Base-by-base conservation (phyloP, 345 rosid species). In the Melaleuca quinquenervia region DNA sequence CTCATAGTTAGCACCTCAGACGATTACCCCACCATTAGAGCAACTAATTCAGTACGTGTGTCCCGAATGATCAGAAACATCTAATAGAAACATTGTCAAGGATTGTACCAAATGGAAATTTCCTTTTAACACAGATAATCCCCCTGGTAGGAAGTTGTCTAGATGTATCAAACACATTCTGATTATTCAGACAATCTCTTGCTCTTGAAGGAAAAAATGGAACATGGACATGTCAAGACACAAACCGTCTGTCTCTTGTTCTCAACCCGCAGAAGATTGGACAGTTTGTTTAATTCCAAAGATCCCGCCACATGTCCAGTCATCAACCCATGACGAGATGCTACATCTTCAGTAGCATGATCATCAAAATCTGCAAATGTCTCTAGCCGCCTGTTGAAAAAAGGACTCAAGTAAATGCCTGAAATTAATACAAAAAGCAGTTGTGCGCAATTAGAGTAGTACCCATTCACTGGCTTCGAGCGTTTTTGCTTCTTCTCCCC, bases 301-400 rank as follows among this genome's bases (percentile, higher is more conserved):
- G 86, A 88, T 82, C 85, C 86, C 14, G 84, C 85, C 14, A 83
- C 84, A 45, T 84, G 86, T 50, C 86, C 90, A 62, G 87, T 89
- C 54, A 82, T 89, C 52, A 64, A 88, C 86, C 87, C 89, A 64
- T 2, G 75, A 82, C 36, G 60, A 82, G 88, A 87, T 78, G 85
- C 92, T 82, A 88, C 90, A 84, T 74, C 85, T 87, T 91, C 89
- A 85, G 91, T 82, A 52, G 92, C 93, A 89, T 95, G 95, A 82
- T 97, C 98, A 83, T 90, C 96, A 84, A 92, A 96, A 89, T 97
- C 98, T 86, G 93, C 97, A 90, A 88, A 90, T 45, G 98, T 91
- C 89, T 96, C 96, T 84, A 97, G 94, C 88, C 85, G 91, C 88
- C 97, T 97, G 93, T 88, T 60, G 86, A 64, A 92, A 24, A 84